Base-by-base conservation (phyloP, 169 alveolate genomes). In the Eimeria sp. region DNA sequence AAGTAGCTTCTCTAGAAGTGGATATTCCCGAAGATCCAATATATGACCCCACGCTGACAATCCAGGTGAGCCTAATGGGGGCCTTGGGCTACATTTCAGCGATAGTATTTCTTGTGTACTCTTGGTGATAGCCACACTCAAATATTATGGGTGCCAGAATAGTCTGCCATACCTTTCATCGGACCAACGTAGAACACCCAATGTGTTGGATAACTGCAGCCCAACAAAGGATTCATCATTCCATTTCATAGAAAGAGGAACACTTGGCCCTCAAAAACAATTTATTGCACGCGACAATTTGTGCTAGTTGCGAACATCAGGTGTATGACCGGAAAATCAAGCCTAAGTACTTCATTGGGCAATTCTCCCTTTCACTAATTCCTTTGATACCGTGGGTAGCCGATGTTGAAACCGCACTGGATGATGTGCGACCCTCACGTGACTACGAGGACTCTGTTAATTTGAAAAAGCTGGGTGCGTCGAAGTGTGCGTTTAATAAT, bases 21-120 rank as follows among this genome's bases (percentile, higher is more conserved):
- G 97, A 97, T 96, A 87, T 98, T 57, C 99, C 99, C 25, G 92
- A 97, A 40, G 98, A 98, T 72, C 99, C 98, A 13, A 89, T 98
- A 30, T 98, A 93, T 95, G 99, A 98, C 95, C 99, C 99, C 14
- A 97, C 89, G 70, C 95, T 98, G 57, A 98, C 98, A 80, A 95
- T 98, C n/a, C 96, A 96, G 84, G 98, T 91, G 57, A 43, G 88
- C 54, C 30, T 18, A 30, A 30, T 30, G 6, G 18, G 6, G 80
- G 47, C 47, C 76, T 9, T 67, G 40, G 51, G 51, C 27, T 30
- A 49, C 45, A 70, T 30, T 27, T 27, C 30, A 16, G 16, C 2
- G 78, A 16, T 5, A 70, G 30, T 30, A 30, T 1, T 4, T 27
- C 49, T 10, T 20, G n/a, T 11, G 49, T 30, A 13, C 49, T 13